Evolutionary conservation across 805 yeast genomes (phyloP).

Genomic region (Torulaspora delbrueckii): DNA sequence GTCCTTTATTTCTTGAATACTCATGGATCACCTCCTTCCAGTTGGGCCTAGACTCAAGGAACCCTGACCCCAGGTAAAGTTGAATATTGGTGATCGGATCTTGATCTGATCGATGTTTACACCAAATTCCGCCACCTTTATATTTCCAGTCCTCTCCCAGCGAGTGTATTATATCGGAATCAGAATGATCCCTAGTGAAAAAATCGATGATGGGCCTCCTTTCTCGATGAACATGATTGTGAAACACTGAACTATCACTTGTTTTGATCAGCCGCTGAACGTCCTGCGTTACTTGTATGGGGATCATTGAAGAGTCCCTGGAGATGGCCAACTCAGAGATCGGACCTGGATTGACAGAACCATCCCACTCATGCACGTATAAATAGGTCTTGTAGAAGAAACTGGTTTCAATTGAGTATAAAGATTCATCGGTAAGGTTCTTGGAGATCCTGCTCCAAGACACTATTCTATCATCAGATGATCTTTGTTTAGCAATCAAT

Average conservation of each 20-base stretch:
- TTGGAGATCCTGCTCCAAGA: slow-evolving; percentile 29
- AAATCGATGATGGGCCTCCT: slow-evolving; percentile 2
- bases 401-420: slow-evolving; percentile 13
- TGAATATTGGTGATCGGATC: slow-evolving; percentile 43
- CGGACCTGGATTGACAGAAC: slow-evolving; percentile 25
- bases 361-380: slow-evolving; percentile 25
- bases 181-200: slow-evolving; percentile 1
- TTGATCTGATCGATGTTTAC: slow-evolving; percentile 40
- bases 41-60: slow-evolving; percentile 54
- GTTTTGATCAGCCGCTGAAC: slow-evolving; percentile 23
- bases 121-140: slow-evolving; percentile 52
- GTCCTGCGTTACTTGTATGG: slow-evolving; percentile 38
- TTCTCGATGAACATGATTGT: slow-evolving; percentile 24
- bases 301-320: slow-evolving; percentile 34
- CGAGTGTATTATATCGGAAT: not conserved
- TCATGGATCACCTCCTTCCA: slow-evolving; percentile 42
- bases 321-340: slow-evolving; percentile 45
- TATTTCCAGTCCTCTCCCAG: slow-evolving; percentile 40
- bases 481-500: slow-evolving; percentile 13
- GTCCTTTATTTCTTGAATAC: slow-evolving; percentile 1
- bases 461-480: slow-evolving; percentile 6
- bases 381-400: slow-evolving; percentile 24
- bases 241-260: slow-evolving; percentile 34
- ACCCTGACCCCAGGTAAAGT: slow-evolving; percentile 50
- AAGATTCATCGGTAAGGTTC: slow-evolving; percentile 22